Conservation (phyloP, 352 stramenopile genomes). For the Phytophthora sansomeana region DNA sequence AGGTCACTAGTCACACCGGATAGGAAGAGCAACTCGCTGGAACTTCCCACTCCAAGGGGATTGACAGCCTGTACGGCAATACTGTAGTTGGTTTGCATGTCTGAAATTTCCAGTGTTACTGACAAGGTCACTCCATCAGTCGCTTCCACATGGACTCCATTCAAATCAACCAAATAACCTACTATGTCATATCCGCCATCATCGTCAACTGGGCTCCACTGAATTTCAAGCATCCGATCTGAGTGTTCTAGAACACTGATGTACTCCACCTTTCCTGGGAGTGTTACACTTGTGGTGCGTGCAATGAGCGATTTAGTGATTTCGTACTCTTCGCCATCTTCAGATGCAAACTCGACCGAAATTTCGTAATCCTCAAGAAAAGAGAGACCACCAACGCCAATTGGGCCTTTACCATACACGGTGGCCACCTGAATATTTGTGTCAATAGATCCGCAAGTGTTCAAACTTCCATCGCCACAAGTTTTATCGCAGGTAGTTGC, state of each 20-base stretch:
- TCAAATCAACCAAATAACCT: constrained; percentile 57
- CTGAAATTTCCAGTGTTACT: constrained; percentile 25
- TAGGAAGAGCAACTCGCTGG: constrained; percentile 20
- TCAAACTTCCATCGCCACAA: constrained; percentile 26
- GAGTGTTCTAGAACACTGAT: constrained; percentile 40
- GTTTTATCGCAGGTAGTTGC: constrained; percentile 27
- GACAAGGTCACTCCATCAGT: constrained; percentile 39
- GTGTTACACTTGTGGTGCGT: constrained; percentile 41
- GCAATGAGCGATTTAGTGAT: constrained; percentile 36
- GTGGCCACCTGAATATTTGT: constrained; percentile 31
- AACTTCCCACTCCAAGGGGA: constrained; percentile 36
- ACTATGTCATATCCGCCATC: constrained; percentile 46
- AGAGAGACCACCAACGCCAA: constrained; percentile 46
- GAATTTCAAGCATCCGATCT: constrained; percentile 46
- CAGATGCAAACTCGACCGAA: constrained; percentile 33
- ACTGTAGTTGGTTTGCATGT: not conserved
- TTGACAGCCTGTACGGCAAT: constrained; percentile 58
- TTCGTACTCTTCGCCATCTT: constrained; percentile 42
- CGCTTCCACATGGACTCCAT: constrained; percentile 39
- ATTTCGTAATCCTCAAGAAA: constrained; percentile 50
- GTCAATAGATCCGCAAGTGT: constrained; percentile 23
- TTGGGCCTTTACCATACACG: constrained; percentile 38
- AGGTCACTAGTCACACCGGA: not conserved
- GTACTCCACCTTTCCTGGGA: constrained; percentile 42
- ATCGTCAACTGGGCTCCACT: constrained; percentile 54